These are phyloP conservation scores for Sugiyamaella xylanicola DNA, from an alignment of 1,139 yeast species.

Conservation along the genomic window DNA sequence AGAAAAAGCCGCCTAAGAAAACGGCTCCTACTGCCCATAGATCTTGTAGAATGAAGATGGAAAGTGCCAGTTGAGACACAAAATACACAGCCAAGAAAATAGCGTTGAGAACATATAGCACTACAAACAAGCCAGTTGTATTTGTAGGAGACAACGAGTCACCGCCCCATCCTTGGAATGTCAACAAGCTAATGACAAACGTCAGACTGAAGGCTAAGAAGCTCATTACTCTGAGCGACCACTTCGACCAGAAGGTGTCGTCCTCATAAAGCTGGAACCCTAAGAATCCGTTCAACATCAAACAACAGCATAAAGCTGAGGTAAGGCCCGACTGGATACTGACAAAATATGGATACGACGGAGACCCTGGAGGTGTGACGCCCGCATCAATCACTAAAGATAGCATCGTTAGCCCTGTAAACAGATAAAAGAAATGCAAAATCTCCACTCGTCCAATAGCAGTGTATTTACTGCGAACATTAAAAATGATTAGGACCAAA, in stretches of 20 bases:
- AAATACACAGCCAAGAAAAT: conserved; percentile 63
- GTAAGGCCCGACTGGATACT: conserved; percentile 75
- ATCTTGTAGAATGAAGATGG: conserved; percentile 66
- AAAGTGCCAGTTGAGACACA: conserved; percentile 69
- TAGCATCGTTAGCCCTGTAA: conserved; percentile 59
- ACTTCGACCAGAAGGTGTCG: conserved; percentile 70
- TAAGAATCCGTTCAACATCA: conserved; percentile 72
- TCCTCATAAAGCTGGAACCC: conserved; percentile 95
- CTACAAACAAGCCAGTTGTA: conserved; percentile 67
- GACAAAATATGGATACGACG: conserved; percentile 77
- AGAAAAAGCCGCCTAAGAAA: conserved; percentile 66
- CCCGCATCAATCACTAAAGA: conserved; percentile 87
- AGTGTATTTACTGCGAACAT: conserved; percentile 80
- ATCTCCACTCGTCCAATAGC: conserved; percentile 92
- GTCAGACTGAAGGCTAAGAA: conserved; percentile 59
- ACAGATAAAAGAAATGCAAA: conserved; percentile 67
- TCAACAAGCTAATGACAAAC: conserved; percentile 66
- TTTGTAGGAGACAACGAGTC: conserved; percentile 46
- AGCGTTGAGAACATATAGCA: conserved; percentile 72
- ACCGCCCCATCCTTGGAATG: conserved; percentile 69
- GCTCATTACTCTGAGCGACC: conserved; percentile 55
- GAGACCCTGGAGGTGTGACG: conserved; percentile 82
- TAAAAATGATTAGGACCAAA: conserved; percentile 70
- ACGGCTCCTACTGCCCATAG: conserved; percentile 91
- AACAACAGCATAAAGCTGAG: conserved; percentile 67